phyloP scores from a whole-genome alignment of 2,329 filamentous ascomycete species.

The Zelopaecilomyces penicillatus region DNA sequence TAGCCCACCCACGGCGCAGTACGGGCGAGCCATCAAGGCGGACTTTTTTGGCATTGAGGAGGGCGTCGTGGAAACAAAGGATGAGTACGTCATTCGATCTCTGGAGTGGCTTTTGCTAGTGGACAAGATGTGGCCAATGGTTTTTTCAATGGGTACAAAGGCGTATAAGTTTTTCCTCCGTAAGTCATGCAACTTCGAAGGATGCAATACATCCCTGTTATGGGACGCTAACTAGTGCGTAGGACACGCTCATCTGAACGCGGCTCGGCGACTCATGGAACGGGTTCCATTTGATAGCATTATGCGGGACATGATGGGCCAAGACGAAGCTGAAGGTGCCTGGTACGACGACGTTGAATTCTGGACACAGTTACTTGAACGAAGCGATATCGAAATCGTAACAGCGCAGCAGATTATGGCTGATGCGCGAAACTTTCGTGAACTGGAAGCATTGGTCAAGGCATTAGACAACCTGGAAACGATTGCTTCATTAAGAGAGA shows the following conservation, averaged over 20 bases:
- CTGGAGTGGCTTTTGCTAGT: constrained; percentile 80
- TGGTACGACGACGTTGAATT: constrained; percentile 33
- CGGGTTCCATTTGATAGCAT: constrained; percentile 43
- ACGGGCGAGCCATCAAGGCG: constrained; percentile 56
- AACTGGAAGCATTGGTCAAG: constrained; percentile 59
- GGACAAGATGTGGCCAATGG: constrained; percentile 61
- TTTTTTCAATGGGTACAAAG: constrained; percentile 59
- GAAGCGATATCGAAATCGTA: constrained; percentile 25
- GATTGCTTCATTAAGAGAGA: constrained; percentile 47
- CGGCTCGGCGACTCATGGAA: constrained; percentile 45
- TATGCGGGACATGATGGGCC: constrained; percentile 31
- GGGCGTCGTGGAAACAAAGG: constrained; percentile 46
- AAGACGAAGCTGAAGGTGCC: constrained; percentile 28
- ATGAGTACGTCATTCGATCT: constrained; percentile 65
- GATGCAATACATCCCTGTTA: not conserved
- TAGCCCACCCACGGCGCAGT: constrained; percentile 20
- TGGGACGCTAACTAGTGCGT: not conserved
- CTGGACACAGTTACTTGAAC: constrained; percentile 30
- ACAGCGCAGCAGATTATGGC: constrained; percentile 36
- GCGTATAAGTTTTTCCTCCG: constrained; percentile 79
- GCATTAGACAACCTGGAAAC: constrained; percentile 61
- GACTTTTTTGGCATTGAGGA: constrained; percentile 62
- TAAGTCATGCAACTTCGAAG: constrained; percentile 40
- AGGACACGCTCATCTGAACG: constrained; percentile 45
- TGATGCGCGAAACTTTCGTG: constrained; percentile 55